Conservation (phyloP, 2,329 filamentous ascomycete species). For the Trichoderma sp. region DNA sequence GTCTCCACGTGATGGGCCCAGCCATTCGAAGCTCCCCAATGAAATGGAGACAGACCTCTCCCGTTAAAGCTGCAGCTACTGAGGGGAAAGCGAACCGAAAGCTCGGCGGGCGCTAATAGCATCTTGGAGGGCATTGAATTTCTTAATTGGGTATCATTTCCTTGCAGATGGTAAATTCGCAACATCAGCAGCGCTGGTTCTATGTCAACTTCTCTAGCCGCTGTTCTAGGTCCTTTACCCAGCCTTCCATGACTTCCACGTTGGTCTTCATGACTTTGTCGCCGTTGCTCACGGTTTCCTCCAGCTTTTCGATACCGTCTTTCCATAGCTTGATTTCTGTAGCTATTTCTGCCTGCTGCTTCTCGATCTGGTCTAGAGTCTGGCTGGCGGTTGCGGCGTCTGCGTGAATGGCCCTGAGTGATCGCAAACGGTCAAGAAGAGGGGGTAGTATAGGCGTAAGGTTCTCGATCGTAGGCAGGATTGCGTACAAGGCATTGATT, state of each 20-base stretch:
- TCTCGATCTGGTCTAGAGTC: conserved; percentile 73
- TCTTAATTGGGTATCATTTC: conserved; percentile 33
- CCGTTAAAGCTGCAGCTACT: not conserved
- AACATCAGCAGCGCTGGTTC: conserved; percentile 4
- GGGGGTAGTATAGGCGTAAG: conserved; percentile 81
- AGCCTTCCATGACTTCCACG: conserved; percentile 78
- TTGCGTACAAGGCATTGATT: conserved; percentile 87
- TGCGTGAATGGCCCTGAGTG: conserved; percentile 78
- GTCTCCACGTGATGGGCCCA: conserved; percentile 18
- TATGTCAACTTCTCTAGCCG: conserved; percentile 61
- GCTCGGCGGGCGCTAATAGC: not conserved
- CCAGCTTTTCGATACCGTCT: conserved; percentile 74
- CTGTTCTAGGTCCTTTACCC: conserved; percentile 83
- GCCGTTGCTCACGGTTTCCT: conserved; percentile 67
- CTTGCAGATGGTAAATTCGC: not conserved
- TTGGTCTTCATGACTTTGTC: conserved; percentile 72
- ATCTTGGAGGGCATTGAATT: not conserved
- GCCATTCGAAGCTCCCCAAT: not conserved
- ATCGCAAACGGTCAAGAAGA: conserved; percentile 79
- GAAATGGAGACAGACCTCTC: not conserved
- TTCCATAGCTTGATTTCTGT: conserved; percentile 83
- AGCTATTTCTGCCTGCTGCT: conserved; percentile 75
- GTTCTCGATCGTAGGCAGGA: conserved; percentile 82
- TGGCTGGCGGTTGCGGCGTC: conserved; percentile 80
- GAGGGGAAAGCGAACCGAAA: not conserved